phyloP scores from a whole-genome alignment of 2,329 filamentous ascomycete genomes.

The Alternaria triticina region DNA sequence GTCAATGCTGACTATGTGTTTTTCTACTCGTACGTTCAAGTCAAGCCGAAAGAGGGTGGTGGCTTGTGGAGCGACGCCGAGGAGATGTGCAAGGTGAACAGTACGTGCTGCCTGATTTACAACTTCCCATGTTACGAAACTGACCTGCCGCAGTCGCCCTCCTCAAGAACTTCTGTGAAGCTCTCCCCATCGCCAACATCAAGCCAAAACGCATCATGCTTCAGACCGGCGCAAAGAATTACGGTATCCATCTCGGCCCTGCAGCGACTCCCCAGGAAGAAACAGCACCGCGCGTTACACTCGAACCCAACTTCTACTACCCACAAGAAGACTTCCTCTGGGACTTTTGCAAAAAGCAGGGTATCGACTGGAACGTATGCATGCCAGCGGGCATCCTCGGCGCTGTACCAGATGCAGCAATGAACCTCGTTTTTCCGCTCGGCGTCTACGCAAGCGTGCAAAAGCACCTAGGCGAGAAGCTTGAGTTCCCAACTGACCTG shows the following conservation, averaged over 20 bases:
- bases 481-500: constrained; percentile 55
- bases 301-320: constrained; percentile 63
- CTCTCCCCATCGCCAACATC: constrained; percentile 52
- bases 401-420: constrained; percentile 57
- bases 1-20: constrained; percentile 56
- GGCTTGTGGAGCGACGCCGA: constrained; percentile 59
- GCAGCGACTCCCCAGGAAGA: constrained; percentile 54
- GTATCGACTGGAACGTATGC: constrained; percentile 54
- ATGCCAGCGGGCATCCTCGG: constrained; percentile 59
- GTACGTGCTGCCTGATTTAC: constrained; percentile 11
- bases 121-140: not conserved
- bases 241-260: constrained; percentile 58
- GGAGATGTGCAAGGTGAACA: constrained; percentile 58
- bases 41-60: constrained; percentile 53
- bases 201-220: constrained; percentile 57
- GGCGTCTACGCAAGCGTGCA: constrained; percentile 59
- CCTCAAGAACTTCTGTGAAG: constrained; percentile 57
- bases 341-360: constrained; percentile 50
- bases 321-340: constrained; percentile 59
- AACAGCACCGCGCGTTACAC: constrained; percentile 50
- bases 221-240: constrained; percentile 62
- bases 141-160: constrained; percentile 39
- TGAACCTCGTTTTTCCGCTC: constrained; percentile 58
- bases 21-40: constrained; percentile 63
- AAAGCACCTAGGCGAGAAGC: constrained; percentile 48